These are phyloP conservation scores for Thielaviopsis populi DNA, from an alignment of 2,329 filamentous ascomycete species.

Conservation along the genomic window DNA sequence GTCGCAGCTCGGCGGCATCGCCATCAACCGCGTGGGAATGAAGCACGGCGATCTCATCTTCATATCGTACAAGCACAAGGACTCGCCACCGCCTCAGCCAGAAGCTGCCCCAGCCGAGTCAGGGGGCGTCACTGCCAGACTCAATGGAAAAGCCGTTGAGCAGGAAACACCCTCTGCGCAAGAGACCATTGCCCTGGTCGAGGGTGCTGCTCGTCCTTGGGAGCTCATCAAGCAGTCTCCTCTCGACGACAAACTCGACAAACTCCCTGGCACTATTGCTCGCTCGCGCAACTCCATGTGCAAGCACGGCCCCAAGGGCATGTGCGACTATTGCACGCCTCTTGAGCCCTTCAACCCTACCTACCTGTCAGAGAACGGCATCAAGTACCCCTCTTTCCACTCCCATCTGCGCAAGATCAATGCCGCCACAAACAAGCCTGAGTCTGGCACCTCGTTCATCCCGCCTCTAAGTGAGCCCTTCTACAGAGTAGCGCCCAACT, in stretches of 20 bases:
- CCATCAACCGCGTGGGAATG: conserved; percentile 44
- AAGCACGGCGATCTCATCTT: conserved; percentile 86
- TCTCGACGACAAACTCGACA: conserved; percentile 76
- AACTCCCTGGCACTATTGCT: conserved; percentile 75
- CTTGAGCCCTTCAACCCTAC: conserved; percentile 83
- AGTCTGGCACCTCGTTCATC: conserved; percentile 87
- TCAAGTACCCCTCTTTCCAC: conserved; percentile 96
- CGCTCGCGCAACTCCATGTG: conserved; percentile 78
- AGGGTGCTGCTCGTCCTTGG: conserved; percentile 42
- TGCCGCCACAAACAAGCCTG: conserved; percentile 87
- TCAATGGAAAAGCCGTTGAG: conserved; percentile 65
- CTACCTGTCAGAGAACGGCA: conserved; percentile 88
- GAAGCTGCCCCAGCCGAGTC: neutral
- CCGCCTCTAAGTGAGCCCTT: conserved; percentile 86
- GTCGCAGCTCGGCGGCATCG: conserved; percentile 40
- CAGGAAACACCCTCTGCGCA: conserved; percentile 61
- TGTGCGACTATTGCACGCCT: conserved; percentile 99
- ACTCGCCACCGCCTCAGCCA: conserved; percentile 23
- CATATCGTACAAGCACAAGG: conserved; percentile 53
- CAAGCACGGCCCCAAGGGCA: conserved; percentile 86
- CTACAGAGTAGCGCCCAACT: conserved; percentile 75
- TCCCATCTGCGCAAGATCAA: conserved; percentile 90
- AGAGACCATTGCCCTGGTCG: conserved; percentile 43
- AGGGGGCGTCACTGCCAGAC: conserved; percentile 42
- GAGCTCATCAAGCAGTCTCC: conserved; percentile 78